Base-by-base conservation (phyloP, 139 green algal genomes). In the Asterochloris erici region DNA sequence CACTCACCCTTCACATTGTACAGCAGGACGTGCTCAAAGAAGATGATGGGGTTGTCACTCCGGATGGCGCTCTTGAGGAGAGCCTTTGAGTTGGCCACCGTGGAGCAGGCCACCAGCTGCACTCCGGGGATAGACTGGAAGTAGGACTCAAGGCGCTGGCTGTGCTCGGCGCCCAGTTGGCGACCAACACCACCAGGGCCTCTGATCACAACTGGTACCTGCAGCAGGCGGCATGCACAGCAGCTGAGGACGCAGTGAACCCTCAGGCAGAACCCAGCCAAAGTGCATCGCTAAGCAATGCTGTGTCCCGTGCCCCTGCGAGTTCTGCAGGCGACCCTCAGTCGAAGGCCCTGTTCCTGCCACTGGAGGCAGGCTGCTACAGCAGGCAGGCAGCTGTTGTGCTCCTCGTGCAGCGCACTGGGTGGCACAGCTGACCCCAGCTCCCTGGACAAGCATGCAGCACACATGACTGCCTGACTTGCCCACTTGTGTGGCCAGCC, bases 21-120 rank as follows among this genome's bases (percentile, higher is more conserved):
- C 85, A 98, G 91, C 82, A 98, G 92, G 83, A 98, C 95, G 88
- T 98, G 95, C 91, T 98, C 95, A 73, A 98, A 98, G 91, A 98
- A 98, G 86, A 98, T 98, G 85, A 98, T 89, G 77, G 90, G 91
- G 86, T 94, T 95, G 90, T 94, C 90, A 27, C 68, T 86, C 74
- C 91, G 86, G 87, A 95, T 95, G 83, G 90, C 95, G 61, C 90
- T 89, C 88, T 98, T 98, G 29, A 98, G 88, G 84, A 98, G 93
- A 4, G 93, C 94, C 88, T 98, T 98, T 75, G 94, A 74, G 84
- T 98, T 98, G 68, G 83, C 86, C 15, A 93, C 92, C 14, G 95
- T 98, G 82, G 92, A 97, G 82, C 84, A 90, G 0, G 95, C 95
- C 78, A 98, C 95, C 66, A 98, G 91, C 92, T 98, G 95, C 87